Percentiles rank a stretch among this genome's conserved stretches.
Evolutionary conservation across 352 stramenopile genomes (phyloP).

Genomic region (Globisporangium barbulae): DNA sequence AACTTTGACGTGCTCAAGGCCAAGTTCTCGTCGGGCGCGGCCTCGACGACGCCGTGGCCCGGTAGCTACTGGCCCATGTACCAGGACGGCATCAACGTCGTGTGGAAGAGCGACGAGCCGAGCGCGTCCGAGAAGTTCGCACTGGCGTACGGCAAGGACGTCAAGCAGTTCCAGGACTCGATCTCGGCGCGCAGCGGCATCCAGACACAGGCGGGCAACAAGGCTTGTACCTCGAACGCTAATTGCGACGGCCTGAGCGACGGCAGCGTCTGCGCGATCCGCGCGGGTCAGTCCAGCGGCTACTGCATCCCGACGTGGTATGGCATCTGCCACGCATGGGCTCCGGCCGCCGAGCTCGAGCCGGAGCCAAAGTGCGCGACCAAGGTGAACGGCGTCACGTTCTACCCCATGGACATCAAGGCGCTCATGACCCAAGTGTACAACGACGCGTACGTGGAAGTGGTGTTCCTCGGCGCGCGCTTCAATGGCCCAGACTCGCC

Average conservation of each 20-base stretch:
- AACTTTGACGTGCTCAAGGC: slow-evolving; percentile 27
- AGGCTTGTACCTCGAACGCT: slow-evolving; percentile 3
- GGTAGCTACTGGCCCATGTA: slow-evolving; percentile 57
- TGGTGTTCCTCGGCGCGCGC: slow-evolving; percentile 39
- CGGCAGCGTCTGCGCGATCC: slow-evolving; percentile 30
- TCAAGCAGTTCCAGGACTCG: slow-evolving; percentile 18
- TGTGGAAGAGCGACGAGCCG: slow-evolving; percentile 21
- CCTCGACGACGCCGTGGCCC: slow-evolving; percentile 28
- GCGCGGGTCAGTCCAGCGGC: slow-evolving; percentile 22
- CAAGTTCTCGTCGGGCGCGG: slow-evolving; percentile 19
- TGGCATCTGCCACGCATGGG: slow-evolving; percentile 52
- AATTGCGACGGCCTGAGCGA: slow-evolving; percentile 18
- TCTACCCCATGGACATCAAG: slow-evolving; percentile 51
- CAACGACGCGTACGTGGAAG: slow-evolving; percentile 26
- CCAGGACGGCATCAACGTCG: slow-evolving; percentile 56
- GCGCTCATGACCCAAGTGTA: slow-evolving; percentile 40
- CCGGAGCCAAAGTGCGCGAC: slow-evolving; percentile 37
- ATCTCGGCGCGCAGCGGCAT: slow-evolving; percentile 23
- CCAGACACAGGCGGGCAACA: slow-evolving; percentile 6
- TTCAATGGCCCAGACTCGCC: slow-evolving; percentile 26
- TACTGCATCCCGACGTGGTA: slow-evolving; percentile 50
- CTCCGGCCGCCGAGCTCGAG: slow-evolving; percentile 36
- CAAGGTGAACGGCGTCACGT: slow-evolving; percentile 43
- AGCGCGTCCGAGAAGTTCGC: slow-evolving; percentile 30
- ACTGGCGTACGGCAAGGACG: slow-evolving; percentile 21